Evolutionary conservation across 169 alveolate species (phyloP), one percentile per base, ranked within the genome.

Genomic region (Plasmodium chabaudi): DNA sequence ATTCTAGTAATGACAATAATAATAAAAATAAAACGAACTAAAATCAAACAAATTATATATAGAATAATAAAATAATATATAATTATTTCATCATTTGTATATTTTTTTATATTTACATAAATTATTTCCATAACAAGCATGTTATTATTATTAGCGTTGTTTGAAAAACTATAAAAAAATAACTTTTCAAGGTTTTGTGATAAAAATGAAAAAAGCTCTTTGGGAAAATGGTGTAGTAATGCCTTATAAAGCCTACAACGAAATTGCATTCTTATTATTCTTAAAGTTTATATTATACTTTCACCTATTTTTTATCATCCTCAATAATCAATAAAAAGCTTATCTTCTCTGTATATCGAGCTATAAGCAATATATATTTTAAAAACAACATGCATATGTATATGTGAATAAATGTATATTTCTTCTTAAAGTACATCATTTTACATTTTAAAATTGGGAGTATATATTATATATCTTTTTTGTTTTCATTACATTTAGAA

Each of bases 211-310:
- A 47, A 60, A 47, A 44, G 42, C 19, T 9, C 88, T 63, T 15
- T 61, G 73, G 74, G 88, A 75, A 55, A 75, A 61, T 39, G 88
- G 88, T 42, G 88, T 75, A 51, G 88, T 75, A 75, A 75, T 25
- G 23, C 13, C 42, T 34, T 34, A 34, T 27, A 34, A 34, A 34
- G 6, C 42, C 1, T 3, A 34, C 42, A 34, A 34, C 42, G 7
- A 34, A 34, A 34, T 34, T 34, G 7, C 42, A 34, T 34, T 34
- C 1, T 34, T 34, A 34, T 3, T 34, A 34, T 4, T 34, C 42
- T 34, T 34, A 34, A 34, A 34, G 6, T 23, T 46, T 68, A 0
- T 49, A 47, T 51, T 51, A 13, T 51, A 13, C 9, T 51, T 51
- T 51, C 17, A 9, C 5, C 1, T 23, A 44, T 12, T 46, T 9